A percentile compares a stretch with the other conserved stretches of the same genome.
Conservation (phyloP, 2,329 filamentous ascomycete species). For the Neofusicoccum kwambonambiense region DNA sequence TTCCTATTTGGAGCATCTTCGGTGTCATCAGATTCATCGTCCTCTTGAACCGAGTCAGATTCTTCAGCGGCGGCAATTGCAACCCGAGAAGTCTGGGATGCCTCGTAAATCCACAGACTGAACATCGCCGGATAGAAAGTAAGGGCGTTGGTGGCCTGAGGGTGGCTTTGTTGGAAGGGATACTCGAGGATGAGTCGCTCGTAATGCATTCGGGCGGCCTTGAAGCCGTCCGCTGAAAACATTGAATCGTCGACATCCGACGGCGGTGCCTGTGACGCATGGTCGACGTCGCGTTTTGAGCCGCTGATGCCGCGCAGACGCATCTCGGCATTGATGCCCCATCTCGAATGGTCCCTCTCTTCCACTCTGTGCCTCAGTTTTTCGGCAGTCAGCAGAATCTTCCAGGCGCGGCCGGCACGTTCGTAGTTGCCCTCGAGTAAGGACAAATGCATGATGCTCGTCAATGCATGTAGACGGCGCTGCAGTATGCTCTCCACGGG, state of each 20-base stretch:
- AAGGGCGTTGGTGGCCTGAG: constrained; percentile 61
- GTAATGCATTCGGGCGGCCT: constrained; percentile 67
- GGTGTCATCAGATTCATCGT: not conserved
- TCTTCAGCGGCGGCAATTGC: not conserved
- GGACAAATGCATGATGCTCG: constrained; percentile 69
- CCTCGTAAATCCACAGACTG: constrained; percentile 75
- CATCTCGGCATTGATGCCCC: constrained; percentile 84
- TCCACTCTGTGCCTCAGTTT: no score
- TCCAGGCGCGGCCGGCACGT: constrained; percentile 73
- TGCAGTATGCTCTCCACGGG: constrained; percentile 35
- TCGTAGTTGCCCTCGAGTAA: constrained; percentile 68
- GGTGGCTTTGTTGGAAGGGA: constrained; percentile 57
- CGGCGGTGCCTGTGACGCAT: not conserved
- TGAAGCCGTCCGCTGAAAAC: constrained; percentile 49
- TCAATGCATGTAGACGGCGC: constrained; percentile 65
- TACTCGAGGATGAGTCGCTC: constrained; percentile 75
- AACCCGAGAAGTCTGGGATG: constrained; percentile 59
- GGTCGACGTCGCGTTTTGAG: constrained; percentile 8
- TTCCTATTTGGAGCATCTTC: not conserved
- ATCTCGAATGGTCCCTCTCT: constrained; percentile 62
- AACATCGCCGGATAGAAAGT: constrained; percentile 83
- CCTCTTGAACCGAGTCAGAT: not conserved
- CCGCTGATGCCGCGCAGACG: constrained; percentile 56
- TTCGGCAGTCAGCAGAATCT: constrained; percentile 64
- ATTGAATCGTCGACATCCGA: constrained; percentile 16